These are phyloP conservation scores for Typha latifolia DNA, from an alignment of 176 grass and related monocot species.

Conservation along the genomic window DNA sequence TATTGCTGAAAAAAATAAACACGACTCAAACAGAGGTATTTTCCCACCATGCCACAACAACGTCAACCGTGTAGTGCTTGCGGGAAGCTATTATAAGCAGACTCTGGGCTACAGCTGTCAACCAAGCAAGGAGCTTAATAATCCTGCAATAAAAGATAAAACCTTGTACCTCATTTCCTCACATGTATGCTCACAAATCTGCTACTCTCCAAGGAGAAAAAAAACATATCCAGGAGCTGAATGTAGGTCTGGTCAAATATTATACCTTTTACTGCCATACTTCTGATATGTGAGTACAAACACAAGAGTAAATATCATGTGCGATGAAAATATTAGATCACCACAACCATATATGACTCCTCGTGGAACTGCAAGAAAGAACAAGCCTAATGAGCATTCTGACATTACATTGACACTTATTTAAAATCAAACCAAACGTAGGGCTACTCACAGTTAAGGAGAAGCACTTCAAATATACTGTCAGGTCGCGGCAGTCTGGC, in stretches of 20 bases:
- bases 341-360: conserved; percentile 86
- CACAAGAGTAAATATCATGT: conserved; percentile 98
- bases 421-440: neutral
- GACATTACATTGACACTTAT: neutral
- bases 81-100: conserved; percentile 86
- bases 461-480: conserved; percentile 65
- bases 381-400: neutral
- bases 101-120: conserved; percentile 70
- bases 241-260: neutral
- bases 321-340: conserved; percentile 97
- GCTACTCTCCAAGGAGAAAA: neutral
- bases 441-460: conserved; percentile 67
- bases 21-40: conserved; percentile 1
- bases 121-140: conserved; percentile 74
- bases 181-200: neutral
- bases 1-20: conserved; percentile 4
- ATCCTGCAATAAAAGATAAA: conserved; percentile 30
- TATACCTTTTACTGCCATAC: conserved; percentile 85
- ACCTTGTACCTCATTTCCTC: neutral
- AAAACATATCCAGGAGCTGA: neutral
- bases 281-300: conserved; percentile 82
- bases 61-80: conserved; percentile 91
- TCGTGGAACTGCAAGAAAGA: conserved; percentile 61
- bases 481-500: conserved; percentile 79
- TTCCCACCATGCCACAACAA: conserved; percentile 83